Conservation (phyloP, 768 basidiomycete genomes). For the Lentinus brumalis region DNA sequence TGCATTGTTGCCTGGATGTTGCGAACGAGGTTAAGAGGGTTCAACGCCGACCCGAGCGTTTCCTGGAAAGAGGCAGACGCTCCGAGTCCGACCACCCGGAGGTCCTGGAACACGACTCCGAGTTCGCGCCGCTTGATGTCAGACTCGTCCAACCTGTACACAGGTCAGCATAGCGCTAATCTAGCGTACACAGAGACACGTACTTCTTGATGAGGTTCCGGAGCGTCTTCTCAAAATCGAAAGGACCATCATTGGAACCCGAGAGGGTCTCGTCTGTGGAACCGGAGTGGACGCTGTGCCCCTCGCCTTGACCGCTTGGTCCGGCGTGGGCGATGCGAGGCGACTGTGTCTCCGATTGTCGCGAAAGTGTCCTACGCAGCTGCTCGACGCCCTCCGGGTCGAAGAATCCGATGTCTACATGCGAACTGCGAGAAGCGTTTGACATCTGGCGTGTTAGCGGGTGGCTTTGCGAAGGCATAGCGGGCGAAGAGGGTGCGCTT, state of each 20-base stretch:
- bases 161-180: no score
- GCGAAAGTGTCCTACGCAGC: constrained; percentile 40
- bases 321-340: constrained; percentile 6
- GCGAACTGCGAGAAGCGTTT: constrained; percentile 9
- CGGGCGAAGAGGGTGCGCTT: neutral
- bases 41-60: constrained; percentile 65
- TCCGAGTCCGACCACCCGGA: constrained; percentile 63
- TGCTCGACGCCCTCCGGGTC: constrained; percentile 52
- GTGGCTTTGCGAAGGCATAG: neutral
- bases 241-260: constrained; percentile 21
- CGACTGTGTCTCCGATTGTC: constrained; percentile 21
- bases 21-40: constrained; percentile 48
- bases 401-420: constrained; percentile 50
- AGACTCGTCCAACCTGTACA: constrained; percentile 46
- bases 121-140: constrained; percentile 56
- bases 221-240: constrained; percentile 34
- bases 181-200: no score
- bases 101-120: constrained; percentile 60
- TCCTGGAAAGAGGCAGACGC: constrained; percentile 54
- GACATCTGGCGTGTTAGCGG: constrained; percentile 2
- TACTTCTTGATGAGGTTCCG: constrained; percentile 26
- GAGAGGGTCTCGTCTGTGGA: constrained; percentile 27
- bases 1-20: constrained; percentile 51
- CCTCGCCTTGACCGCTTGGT: neutral
- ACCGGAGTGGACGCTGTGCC: neutral